phyloP scores from a whole-genome alignment of 2,329 filamentous ascomycete species.

The Clonostachys sp. region DNA sequence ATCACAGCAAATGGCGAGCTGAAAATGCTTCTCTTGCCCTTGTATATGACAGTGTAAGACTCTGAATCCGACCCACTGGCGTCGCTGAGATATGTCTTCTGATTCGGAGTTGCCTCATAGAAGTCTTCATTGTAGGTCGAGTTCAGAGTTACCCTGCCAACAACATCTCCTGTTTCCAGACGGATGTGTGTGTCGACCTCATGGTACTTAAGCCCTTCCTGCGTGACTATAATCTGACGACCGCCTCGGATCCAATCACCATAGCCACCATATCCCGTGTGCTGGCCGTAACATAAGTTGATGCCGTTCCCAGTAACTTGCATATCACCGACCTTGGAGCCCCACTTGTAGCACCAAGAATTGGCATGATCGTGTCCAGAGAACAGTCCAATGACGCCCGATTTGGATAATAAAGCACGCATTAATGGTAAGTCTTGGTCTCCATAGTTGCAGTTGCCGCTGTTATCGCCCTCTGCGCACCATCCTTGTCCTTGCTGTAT shows the following conservation, averaged over 20 bases:
- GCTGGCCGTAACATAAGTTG: constrained; percentile 49
- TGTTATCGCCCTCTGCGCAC: constrained; percentile 15
- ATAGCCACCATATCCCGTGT: constrained; percentile 62
- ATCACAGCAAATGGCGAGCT: too few relatives aligned
- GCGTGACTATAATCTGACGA: constrained; percentile 17
- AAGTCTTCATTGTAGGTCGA: constrained; percentile 46
- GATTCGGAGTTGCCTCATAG: constrained; percentile 33
- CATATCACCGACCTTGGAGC: constrained; percentile 7
- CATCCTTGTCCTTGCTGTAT: constrained; percentile 23
- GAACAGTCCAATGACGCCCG: constrained; percentile 46
- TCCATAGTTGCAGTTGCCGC: constrained; percentile 22
- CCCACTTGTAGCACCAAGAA: constrained; percentile 42
- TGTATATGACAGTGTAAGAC: too few relatives aligned
- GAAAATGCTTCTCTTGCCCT: too few relatives aligned
- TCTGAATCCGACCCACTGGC: too few relatives aligned
- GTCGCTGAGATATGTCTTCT: too few relatives aligned
- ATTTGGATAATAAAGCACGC: constrained; percentile 43
- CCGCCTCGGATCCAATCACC: constrained; percentile 53
- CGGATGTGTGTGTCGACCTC: constrained; percentile 52
- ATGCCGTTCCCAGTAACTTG: constrained; percentile 16
- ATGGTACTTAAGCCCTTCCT: constrained; percentile 30
- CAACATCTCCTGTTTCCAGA: constrained; percentile 44
- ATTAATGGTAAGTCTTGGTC: constrained; percentile 51
- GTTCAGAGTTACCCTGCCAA: constrained; percentile 46
- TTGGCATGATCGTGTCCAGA: constrained; percentile 57